Conservation (phyloP, 2,329 filamentous ascomycete genomes). For the Pseudogymnoascus sp. region DNA sequence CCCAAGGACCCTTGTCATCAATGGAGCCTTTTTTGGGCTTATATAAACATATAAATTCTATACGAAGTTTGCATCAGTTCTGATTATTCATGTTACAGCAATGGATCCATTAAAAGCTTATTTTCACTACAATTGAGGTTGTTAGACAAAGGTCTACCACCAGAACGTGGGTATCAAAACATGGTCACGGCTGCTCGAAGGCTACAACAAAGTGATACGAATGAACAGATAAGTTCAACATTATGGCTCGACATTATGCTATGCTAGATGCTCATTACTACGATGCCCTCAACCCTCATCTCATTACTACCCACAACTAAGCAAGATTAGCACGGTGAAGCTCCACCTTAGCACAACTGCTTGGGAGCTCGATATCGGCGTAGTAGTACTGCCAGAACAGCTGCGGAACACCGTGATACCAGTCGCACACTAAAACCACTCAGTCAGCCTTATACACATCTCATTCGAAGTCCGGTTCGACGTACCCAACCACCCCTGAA, state of each 20-base stretch:
- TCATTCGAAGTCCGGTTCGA: not conserved
- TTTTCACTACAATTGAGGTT: not conserved
- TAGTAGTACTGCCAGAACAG: constrained; percentile 21
- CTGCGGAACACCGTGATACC: constrained; percentile 21
- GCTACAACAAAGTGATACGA: not conserved
- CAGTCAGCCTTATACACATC: not conserved
- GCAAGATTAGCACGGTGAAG: constrained; percentile 14
- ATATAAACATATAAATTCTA: constrained; percentile 2
- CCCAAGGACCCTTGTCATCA: not conserved
- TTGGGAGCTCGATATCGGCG: constrained; percentile 14
- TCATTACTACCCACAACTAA: not conserved
- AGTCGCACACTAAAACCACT: constrained; percentile 20
- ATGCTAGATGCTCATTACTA: not conserved
- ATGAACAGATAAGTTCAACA: not conserved
- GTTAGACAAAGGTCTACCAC: not conserved
- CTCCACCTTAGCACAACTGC: constrained; percentile 20
- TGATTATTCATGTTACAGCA: not conserved
- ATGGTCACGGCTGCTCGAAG: not conserved
- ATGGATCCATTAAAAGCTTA: not conserved
- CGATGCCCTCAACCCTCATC: not conserved
- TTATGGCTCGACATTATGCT: not conserved
- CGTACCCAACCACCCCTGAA: constrained; percentile 16
- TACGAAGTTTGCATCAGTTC: not conserved
- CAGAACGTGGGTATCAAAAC: not conserved
- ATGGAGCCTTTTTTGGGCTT: not conserved